Evolutionary conservation across 2,329 filamentous ascomycete genomes (phyloP).

Genomic region (Xylariaceae sp.): DNA sequence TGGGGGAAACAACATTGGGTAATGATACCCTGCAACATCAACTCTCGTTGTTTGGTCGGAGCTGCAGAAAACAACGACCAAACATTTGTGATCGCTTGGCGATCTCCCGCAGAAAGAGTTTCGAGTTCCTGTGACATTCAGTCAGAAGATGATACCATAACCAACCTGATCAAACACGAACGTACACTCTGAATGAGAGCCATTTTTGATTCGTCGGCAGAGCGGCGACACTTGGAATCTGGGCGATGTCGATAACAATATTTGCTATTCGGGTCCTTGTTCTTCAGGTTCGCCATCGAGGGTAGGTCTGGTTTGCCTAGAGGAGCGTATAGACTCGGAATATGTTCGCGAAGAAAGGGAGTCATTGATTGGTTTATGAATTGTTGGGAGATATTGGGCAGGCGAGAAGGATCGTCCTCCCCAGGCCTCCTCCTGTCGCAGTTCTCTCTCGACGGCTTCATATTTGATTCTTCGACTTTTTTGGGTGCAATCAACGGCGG

Average conservation of each 20-base stretch:
- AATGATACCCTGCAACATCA: slow-evolving; percentile 96
- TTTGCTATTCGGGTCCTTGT: slow-evolving; percentile 75
- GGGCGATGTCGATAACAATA: slow-evolving; percentile 96
- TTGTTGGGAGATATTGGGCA: slow-evolving; percentile 66
- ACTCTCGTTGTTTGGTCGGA: slow-evolving; percentile 88
- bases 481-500: slow-evolving; percentile 26
- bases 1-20: slow-evolving; percentile 98
- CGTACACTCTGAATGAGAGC: slow-evolving; percentile 86
- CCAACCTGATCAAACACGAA: slow-evolving; percentile 26
- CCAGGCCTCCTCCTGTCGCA: slow-evolving; percentile 59
- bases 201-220: slow-evolving; percentile 96
- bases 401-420: slow-evolving; percentile 56
- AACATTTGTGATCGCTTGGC: slow-evolving; percentile 94
- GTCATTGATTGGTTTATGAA: slow-evolving; percentile 80
- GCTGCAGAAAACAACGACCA: slow-evolving; percentile 98
- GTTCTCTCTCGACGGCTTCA: slow-evolving; percentile 48
- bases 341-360: slow-evolving; percentile 89
- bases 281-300: slow-evolving; percentile 46
- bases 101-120: slow-evolving; percentile 80
- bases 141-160: background rate
- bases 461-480: slow-evolving; percentile 29
- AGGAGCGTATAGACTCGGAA: slow-evolving; percentile 86
- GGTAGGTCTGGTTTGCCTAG: slow-evolving; percentile 65
- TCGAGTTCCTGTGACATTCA: slow-evolving; percentile 71
- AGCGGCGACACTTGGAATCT: slow-evolving; percentile 89